phyloP scores from a whole-genome alignment of 1,284 basidiomycete species.

The Naganishia albida region DNA sequence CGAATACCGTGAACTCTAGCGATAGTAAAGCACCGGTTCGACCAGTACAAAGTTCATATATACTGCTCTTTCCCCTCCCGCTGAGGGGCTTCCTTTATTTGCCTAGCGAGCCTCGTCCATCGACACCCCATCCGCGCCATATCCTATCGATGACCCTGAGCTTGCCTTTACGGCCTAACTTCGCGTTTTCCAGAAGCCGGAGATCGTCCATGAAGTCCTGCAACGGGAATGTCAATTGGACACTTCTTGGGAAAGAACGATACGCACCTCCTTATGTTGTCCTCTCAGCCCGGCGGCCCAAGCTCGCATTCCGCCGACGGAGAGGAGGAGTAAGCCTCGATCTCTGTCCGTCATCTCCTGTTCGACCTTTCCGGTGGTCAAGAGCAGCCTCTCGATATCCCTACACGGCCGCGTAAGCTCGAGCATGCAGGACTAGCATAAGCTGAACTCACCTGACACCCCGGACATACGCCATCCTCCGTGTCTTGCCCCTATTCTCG shows the following conservation, averaged over 20 bases:
- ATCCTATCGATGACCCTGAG: constrained; percentile 77
- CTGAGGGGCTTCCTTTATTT: neutral
- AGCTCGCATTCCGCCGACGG: constrained; percentile 49
- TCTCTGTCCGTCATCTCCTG: constrained; percentile 54
- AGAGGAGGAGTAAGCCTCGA: constrained; percentile 56
- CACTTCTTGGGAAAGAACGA: too few relatives aligned
- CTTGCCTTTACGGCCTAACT: constrained; percentile 67
- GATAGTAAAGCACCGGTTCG: neutral
- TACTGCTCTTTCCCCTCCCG: neutral
- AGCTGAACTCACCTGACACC: constrained; percentile 50
- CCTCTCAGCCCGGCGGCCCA: constrained; percentile 51
- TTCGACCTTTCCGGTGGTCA: constrained; percentile 45
- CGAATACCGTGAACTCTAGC: too few relatives aligned
- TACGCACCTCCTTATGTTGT: constrained; percentile 39
- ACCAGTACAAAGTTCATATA: neutral
- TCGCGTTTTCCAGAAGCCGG: constrained; percentile 73
- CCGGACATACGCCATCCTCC: constrained; percentile 53
- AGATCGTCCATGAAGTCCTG: constrained; percentile 84
- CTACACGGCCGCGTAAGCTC: constrained; percentile 55
- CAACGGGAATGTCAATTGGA: too few relatives aligned
- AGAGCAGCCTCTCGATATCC: constrained; percentile 70
- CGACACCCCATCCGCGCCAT: constrained; percentile 80
- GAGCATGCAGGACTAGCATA: neutral
- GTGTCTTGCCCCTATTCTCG: constrained; percentile 50
- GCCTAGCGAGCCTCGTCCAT: constrained; percentile 35